phyloP scores from a whole-genome alignment of 2,329 filamentous ascomycete species.

The Pyricularia pennisetigena region DNA sequence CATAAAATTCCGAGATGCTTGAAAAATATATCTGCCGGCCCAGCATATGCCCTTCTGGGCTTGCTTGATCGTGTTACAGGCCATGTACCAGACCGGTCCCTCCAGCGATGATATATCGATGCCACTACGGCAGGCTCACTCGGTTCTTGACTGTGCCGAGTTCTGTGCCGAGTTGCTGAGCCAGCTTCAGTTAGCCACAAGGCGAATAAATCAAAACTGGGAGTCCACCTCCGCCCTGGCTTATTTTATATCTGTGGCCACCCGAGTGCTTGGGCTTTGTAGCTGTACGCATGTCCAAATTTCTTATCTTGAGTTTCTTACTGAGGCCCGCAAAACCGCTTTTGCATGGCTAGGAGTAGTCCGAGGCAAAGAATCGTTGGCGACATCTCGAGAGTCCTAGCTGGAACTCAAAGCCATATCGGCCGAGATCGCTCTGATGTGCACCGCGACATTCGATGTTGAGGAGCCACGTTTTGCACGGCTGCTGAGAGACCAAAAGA shows the following conservation, averaged over 20 bases:
- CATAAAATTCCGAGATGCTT: neutral
- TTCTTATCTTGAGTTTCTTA: constrained; percentile 20
- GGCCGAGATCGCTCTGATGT: constrained; percentile 30
- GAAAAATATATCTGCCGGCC: neutral
- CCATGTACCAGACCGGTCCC: constrained; percentile 36
- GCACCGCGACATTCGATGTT: constrained; percentile 32
- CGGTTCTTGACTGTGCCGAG: constrained; percentile 18
- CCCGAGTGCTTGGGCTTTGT: constrained; percentile 31
- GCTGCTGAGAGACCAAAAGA: constrained; percentile 15
- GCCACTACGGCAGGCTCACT: constrained; percentile 18
- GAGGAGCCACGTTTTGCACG: constrained; percentile 19
- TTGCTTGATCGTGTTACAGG: constrained; percentile 34
- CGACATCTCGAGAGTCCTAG: constrained; percentile 16
- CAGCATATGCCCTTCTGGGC: neutral
- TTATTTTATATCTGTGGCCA: constrained; percentile 25
- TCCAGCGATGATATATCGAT: constrained; percentile 16
- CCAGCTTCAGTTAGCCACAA: constrained; percentile 19
- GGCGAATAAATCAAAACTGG: constrained; percentile 37
- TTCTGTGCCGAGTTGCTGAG: constrained; percentile 25
- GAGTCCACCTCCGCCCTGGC: constrained; percentile 22
- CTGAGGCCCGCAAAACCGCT: constrained; percentile 19
- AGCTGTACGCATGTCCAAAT: constrained; percentile 10
- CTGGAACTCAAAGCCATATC: constrained; percentile 20
- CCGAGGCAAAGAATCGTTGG: constrained; percentile 13
- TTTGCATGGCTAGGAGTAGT: constrained; percentile 29